Conservation (phyloP, 495 filamentous ascomycete species). For the Penicillium odoratum region DNA sequence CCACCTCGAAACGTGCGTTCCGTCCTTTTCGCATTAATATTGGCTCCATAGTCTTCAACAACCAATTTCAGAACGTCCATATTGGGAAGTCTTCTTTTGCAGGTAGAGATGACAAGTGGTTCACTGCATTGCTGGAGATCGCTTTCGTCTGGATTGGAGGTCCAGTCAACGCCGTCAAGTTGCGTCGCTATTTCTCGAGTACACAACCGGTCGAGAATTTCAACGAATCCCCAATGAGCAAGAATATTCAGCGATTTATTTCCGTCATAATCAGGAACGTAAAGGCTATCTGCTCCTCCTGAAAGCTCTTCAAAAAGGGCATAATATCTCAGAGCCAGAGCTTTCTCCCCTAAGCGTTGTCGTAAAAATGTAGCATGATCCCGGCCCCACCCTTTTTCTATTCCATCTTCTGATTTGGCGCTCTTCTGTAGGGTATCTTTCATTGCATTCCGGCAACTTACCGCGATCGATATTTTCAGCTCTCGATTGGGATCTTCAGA, state of each 20-base stretch:
- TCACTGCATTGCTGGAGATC: not conserved
- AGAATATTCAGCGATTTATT: constrained; percentile 5
- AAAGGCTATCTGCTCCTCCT: not conserved
- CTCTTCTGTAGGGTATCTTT: not conserved
- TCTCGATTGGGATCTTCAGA: not conserved
- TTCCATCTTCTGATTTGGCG: not conserved
- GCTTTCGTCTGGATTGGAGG: not conserved
- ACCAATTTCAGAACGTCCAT: constrained; percentile 16
- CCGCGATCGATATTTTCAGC: not conserved
- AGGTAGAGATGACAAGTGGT: constrained; percentile 17
- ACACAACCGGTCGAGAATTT: constrained; percentile 10
- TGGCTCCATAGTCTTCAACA: constrained; percentile 16
- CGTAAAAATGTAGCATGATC: not conserved
- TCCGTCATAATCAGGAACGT: not conserved
- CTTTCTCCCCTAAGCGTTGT: not conserved
- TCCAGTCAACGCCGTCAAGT: constrained; percentile 15
- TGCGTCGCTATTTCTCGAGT: constrained; percentile 4
- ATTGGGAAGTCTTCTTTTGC: constrained; percentile 16
- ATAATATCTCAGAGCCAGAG: constrained; percentile 10
- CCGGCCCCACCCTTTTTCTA: not conserved
- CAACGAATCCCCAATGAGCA: constrained; percentile 6
- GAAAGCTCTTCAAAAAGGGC: constrained; percentile 9
- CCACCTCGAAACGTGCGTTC: not conserved
- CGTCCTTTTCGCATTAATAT: constrained; percentile 7
- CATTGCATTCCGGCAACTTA: not conserved